A percentile compares a stretch with the other conserved stretches of the same genome.
Evolutionary conservation across 371 early-diverging fungal species (phyloP).

Genomic region (Mortierella sp.): DNA sequence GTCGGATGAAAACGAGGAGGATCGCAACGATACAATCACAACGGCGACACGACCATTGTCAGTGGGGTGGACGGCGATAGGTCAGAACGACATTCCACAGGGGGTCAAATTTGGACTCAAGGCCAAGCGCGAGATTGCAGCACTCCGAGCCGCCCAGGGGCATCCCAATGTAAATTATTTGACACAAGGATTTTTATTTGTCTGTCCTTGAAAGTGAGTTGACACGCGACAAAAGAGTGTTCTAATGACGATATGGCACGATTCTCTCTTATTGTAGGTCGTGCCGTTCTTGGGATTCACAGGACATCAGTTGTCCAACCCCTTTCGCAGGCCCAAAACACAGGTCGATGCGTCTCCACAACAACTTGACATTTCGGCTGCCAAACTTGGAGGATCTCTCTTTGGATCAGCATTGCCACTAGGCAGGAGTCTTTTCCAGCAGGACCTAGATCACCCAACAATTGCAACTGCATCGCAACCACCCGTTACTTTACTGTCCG

Average conservation of each 20-base stretch:
- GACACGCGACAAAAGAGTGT: not conserved
- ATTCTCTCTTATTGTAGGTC: slow-evolving; percentile 12
- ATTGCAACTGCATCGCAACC: not conserved
- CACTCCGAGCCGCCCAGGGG: slow-evolving; percentile 46
- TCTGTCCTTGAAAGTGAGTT: not conserved
- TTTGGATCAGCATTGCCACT: slow-evolving; percentile 16
- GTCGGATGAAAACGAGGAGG: not conserved
- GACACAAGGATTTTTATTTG: too few species aligned
- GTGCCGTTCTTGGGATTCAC: slow-evolving; percentile 50
- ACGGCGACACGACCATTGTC: not conserved
- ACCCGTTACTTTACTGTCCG: not conserved
- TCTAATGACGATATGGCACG: not conserved
- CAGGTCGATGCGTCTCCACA: not conserved
- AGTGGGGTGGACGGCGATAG: slow-evolving; percentile 4
- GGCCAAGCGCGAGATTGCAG: slow-evolving; percentile 43
- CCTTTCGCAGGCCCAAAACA: slow-evolving; percentile 5
- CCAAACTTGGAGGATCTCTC: slow-evolving; percentile 16
- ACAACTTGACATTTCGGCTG: not conserved
- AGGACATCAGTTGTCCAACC: slow-evolving; percentile 13
- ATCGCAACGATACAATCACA: not conserved
- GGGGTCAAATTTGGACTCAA: slow-evolving; percentile 36
- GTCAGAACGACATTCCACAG: slow-evolving; percentile 10
- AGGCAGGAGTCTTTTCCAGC: slow-evolving; percentile 28
- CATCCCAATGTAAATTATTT: slow-evolving; percentile 39
- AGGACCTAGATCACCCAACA: slow-evolving; percentile 2